A percentile compares a stretch with the other conserved stretches of the same genome.
Evolutionary conservation across 306 rosid species (phyloP).

Genomic region (Ziziphus jujuba): DNA sequence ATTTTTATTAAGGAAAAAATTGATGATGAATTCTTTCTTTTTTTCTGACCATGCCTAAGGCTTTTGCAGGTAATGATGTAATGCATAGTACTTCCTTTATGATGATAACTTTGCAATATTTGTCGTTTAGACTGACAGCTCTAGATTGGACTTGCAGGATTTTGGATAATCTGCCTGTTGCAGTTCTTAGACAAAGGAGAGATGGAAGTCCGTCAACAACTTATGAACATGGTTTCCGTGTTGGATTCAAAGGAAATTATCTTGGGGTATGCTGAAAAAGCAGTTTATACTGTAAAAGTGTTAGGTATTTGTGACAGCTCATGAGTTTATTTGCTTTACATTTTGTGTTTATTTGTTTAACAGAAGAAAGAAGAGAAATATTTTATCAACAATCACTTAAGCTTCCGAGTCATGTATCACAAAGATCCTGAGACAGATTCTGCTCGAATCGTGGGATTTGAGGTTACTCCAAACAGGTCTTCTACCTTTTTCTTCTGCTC

Average conservation of each 20-base stretch:
- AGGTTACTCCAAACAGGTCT: slow-evolving; percentile 94
- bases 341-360: slow-evolving; percentile 26
- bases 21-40: not conserved
- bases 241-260: slow-evolving; percentile 95
- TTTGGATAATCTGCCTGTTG: slow-evolving; percentile 97
- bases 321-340: slow-evolving; percentile 37
- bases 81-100: not conserved
- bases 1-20: too few relatives aligned
- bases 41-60: not conserved
- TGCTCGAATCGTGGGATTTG: slow-evolving; percentile 98
- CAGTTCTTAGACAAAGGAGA: slow-evolving; percentile 89
- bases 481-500: slow-evolving; percentile 3
- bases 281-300: slow-evolving; percentile 23
- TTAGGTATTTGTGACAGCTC: slow-evolving; percentile 10
- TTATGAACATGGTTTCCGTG: slow-evolving; percentile 93
- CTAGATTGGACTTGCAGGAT: slow-evolving; percentile 63
- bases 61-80: not conserved
- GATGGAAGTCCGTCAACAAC: slow-evolving; percentile 90
- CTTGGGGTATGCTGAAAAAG: slow-evolving; percentile 72
- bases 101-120: not conserved
- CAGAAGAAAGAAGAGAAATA: slow-evolving; percentile 97
- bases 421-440: slow-evolving; percentile 83
- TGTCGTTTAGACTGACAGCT: slow-evolving; percentile 18
- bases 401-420: slow-evolving; percentile 97
- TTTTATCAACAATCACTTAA: slow-evolving; percentile 95